These are phyloP conservation scores for Chamaecrista fasciculata DNA, from an alignment of 306 rosid genomes.

Conservation along the genomic window DNA sequence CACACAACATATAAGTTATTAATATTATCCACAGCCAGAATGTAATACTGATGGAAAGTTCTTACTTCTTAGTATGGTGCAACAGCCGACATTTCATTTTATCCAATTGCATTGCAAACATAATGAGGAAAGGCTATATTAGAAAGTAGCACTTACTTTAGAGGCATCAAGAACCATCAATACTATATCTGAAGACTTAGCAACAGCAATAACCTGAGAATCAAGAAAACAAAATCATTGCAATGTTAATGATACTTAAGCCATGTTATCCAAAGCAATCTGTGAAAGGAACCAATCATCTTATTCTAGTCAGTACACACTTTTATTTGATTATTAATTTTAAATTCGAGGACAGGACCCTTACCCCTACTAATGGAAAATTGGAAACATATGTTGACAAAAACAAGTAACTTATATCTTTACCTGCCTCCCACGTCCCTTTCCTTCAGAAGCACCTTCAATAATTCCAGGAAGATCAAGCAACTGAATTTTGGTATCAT, in stretches of 20 bases:
- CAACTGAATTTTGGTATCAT: conserved; percentile 96
- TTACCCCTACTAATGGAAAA: conserved; percentile 3
- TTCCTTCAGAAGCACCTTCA: conserved; percentile 99
- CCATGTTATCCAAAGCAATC: conserved; percentile 18
- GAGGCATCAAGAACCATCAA: conserved; percentile 98
- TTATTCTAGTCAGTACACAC: neutral
- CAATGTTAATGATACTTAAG: conserved; percentile 25
- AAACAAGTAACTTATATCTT: conserved; percentile 25
- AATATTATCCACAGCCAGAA: neutral
- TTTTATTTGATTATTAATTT: neutral
- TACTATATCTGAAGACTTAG: conserved; percentile 97
- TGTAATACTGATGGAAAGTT: neutral
- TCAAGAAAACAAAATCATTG: conserved; percentile 19
- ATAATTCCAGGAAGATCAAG: conserved; percentile 99
- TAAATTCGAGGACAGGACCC: neutral
- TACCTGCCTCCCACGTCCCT: conserved; percentile 99
- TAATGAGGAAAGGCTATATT: neutral
- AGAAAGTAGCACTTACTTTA: conserved; percentile 59
- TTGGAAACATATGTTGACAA: conserved; percentile 2
- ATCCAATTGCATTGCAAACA: neutral
- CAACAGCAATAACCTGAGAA: conserved; percentile 95
- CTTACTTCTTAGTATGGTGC: neutral
- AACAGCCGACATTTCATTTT: neutral
- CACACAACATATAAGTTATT: neutral
- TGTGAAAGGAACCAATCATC: neutral